Evolutionary conservation across 345 rosid species (phyloP).

Genomic region (Brassica nigra): DNA sequence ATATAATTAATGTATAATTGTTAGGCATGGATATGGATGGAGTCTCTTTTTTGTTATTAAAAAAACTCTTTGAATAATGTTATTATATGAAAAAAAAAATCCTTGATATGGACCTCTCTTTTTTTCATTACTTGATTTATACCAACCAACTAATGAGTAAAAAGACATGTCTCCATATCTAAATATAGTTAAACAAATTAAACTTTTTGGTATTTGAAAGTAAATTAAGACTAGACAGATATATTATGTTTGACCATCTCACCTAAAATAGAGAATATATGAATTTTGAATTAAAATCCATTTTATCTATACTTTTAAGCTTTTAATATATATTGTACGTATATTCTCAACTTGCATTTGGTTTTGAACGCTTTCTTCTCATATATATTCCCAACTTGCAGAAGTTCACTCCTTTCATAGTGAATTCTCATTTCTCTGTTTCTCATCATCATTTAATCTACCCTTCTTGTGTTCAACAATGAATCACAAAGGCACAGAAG

Average conservation of each 20-base stretch:
- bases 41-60: background rate
- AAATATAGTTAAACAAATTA: background rate
- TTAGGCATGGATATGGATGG: slow-evolving; percentile 7
- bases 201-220: background rate
- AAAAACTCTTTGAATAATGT: background rate
- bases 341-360: too few species aligned
- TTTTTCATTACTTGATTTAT: slow-evolving; percentile 3
- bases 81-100: background rate
- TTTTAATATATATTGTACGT: background rate
- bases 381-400: slow-evolving; percentile 24
- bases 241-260: slow-evolving; percentile 3
- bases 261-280: background rate
- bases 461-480: slow-evolving; percentile 41
- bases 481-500: slow-evolving; percentile 6
- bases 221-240: background rate
- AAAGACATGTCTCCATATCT: background rate
- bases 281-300: background rate
- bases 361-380: too few species aligned
- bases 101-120: background rate
- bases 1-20: slow-evolving; percentile 6
- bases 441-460: slow-evolving; percentile 50
- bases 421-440: slow-evolving; percentile 45
- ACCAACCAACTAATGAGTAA: background rate
- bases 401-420: slow-evolving; percentile 43
- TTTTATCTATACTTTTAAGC: background rate